These are phyloP conservation scores for Coemansia sp. DNA, from an alignment of 192 early-diverging fungal genomes.

Conservation along the genomic window DNA sequence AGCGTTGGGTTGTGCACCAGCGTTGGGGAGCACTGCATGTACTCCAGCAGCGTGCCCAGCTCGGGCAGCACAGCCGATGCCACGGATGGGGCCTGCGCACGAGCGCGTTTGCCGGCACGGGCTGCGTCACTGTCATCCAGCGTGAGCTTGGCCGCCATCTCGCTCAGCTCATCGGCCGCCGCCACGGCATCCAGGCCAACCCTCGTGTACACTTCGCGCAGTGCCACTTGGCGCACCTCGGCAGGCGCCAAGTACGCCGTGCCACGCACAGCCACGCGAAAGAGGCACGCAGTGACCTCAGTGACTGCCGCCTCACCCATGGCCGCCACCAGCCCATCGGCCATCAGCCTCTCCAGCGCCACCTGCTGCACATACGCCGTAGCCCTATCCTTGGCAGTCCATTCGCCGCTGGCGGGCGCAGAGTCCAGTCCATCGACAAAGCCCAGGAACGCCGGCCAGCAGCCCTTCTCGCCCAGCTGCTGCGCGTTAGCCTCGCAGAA, in stretches of 20 bases:
- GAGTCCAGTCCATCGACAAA: conserved; percentile 12
- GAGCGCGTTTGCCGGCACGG: conserved; percentile 21
- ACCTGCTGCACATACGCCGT: conserved; percentile 41
- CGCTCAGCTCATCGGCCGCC: conserved; percentile 23
- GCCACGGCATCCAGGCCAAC: conserved; percentile 31
- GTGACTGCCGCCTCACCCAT: conserved; percentile 8
- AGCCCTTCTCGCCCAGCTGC: conserved; percentile 6
- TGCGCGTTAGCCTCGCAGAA: conserved; percentile 15
- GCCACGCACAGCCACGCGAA: conserved; percentile 25
- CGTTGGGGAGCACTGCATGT: conserved; percentile 62
- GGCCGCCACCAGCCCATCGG: conserved; percentile 12
- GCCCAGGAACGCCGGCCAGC: conserved; percentile 29
- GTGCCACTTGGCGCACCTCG: conserved; percentile 9
- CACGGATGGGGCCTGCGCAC: conserved; percentile 17
- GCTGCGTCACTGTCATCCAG: conserved; percentile 18
- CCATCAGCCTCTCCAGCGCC: conserved; percentile 30
- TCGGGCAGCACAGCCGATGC: conserved; percentile 53
- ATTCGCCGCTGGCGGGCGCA: conserved; percentile 2
- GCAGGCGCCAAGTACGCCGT: conserved; percentile 17
- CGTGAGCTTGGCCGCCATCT: conserved; percentile 19
- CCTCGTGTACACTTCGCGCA: conserved; percentile 28
- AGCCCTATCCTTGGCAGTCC: conserved; percentile 3
- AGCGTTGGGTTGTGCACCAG: conserved; percentile 56
- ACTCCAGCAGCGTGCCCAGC: conserved; percentile 70
- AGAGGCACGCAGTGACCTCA: conserved; percentile 24